Percentiles rank a stretch among this genome's conserved stretches.
Evolutionary conservation across 140 eudicot genomes (phyloP).

Genomic region (Artemisia princeps): DNA sequence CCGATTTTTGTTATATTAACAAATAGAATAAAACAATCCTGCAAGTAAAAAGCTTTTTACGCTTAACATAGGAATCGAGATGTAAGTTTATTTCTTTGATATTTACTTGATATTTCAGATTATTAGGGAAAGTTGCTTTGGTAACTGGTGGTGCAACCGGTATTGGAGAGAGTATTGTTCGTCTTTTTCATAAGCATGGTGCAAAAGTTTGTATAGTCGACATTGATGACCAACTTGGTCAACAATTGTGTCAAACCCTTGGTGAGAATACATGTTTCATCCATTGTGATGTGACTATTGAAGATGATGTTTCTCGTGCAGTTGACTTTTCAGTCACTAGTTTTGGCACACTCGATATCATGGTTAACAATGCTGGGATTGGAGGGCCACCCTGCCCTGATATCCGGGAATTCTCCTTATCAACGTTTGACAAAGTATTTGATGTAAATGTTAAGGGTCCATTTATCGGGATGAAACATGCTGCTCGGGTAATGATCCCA

Average conservation of each 20-base stretch:
- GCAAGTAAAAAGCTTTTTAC: neutral
- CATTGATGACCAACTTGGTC: slow-evolving; percentile 58
- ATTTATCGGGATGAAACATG: slow-evolving; percentile 91
- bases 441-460: slow-evolving; percentile 75
- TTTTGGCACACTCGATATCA: slow-evolving; percentile 71
- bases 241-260: slow-evolving; percentile 39
- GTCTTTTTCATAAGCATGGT: slow-evolving; percentile 74
- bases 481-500: slow-evolving; percentile 89
- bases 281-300: slow-evolving; percentile 74
- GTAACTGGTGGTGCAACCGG: slow-evolving; percentile 95
- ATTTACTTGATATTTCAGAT: slow-evolving; percentile 38
- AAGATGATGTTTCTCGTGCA: slow-evolving; percentile 52
- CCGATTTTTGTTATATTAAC: neutral
- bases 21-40: neutral
- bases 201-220: slow-evolving; percentile 81
- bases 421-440: slow-evolving; percentile 59
- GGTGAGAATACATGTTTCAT: slow-evolving; percentile 41
- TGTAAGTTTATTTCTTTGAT: neutral
- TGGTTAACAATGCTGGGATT: slow-evolving; percentile 86
- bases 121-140: slow-evolving; percentile 75
- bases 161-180: slow-evolving; percentile 92
- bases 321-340: slow-evolving; percentile 58
- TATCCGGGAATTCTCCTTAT: slow-evolving; percentile 52
- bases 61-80: neutral
- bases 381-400: slow-evolving; percentile 67